Conservation (phyloP, 2,329 filamentous ascomycete species). For the Aureobasidium melanogenum region DNA sequence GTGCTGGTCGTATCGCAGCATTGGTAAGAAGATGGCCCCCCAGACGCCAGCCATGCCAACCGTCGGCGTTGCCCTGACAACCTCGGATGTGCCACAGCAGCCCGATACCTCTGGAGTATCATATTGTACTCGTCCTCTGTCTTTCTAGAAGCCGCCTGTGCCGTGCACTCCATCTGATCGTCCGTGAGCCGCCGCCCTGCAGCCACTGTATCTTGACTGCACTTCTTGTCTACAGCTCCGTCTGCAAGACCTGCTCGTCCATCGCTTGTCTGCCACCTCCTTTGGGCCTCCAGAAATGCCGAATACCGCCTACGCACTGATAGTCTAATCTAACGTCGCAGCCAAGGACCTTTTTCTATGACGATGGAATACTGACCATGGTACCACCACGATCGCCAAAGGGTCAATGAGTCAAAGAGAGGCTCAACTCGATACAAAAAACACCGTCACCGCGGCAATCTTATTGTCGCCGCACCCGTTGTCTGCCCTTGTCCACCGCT, state of each 20-base stretch:
- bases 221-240: not conserved
- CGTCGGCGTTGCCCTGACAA: not conserved
- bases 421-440: not conserved
- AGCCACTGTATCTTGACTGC: not conserved
- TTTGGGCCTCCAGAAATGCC: conserved; percentile 7
- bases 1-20: not conserved
- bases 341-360: conserved; percentile 8
- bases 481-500: not conserved
- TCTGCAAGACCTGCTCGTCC: not conserved
- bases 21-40: not conserved
- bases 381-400: conserved; percentile 1
- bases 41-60: not conserved
- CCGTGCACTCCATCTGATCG: not conserved
- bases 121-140: not conserved
- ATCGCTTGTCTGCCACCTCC: not conserved
- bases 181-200: conserved; percentile 1
- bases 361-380: conserved; percentile 1
- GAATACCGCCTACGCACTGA: conserved; percentile 2
- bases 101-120: not conserved
- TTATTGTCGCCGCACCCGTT: conserved; percentile 1
- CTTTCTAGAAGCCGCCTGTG: not conserved
- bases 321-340: conserved; percentile 11
- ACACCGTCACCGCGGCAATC: conserved; percentile 9
- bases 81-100: not conserved
- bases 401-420: conserved; percentile 1